Percentiles rank a stretch among this genome's conserved stretches.
Conservation (phyloP, 192 early-diverging fungal genomes). For the Entomortierella lignicola region DNA sequence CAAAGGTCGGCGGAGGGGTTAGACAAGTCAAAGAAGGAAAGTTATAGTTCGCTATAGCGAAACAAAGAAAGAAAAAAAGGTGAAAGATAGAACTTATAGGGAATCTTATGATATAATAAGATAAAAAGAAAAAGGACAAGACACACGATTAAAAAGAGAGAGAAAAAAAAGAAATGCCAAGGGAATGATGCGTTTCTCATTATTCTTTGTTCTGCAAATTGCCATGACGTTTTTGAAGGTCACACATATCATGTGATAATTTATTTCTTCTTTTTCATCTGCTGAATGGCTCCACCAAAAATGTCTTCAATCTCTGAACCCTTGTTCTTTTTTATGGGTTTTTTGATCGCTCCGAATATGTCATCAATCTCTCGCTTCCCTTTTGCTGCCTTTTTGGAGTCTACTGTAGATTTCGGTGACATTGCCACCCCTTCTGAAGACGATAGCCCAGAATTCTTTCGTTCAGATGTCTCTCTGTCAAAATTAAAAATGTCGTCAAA, state of each 20-base stretch:
- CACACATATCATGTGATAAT: slow-evolving; percentile 2
- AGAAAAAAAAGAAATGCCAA: too few relatives aligned
- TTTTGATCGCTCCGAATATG: slow-evolving; percentile 28
- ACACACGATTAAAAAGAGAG: too few relatives aligned
- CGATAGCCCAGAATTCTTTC: neutral
- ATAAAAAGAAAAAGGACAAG: too few relatives aligned
- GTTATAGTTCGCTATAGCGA: too few relatives aligned
- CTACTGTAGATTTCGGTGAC: neutral
- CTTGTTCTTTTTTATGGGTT: slow-evolving; percentile 15
- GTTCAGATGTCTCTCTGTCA: neutral
- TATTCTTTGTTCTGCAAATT: too few relatives aligned
- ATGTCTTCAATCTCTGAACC: slow-evolving; percentile 39
- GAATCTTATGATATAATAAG: too few relatives aligned
- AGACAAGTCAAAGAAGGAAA: too few relatives aligned
- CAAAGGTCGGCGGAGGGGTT: too few relatives aligned
- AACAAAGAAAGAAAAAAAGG: neutral
- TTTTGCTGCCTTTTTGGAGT: slow-evolving; percentile 6
- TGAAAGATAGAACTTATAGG: neutral
- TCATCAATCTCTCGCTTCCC: slow-evolving; percentile 32
- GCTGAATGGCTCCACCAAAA: slow-evolving; percentile 34
- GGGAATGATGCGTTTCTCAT: too few relatives aligned
- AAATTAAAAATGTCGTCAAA: slow-evolving; percentile 36
- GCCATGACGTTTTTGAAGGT: neutral
- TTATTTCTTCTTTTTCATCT: slow-evolving; percentile 32
- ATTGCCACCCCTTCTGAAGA: neutral